Evolutionary conservation across 2,329 filamentous ascomycete species (phyloP).

Genomic region (Alternaria triticina): DNA sequence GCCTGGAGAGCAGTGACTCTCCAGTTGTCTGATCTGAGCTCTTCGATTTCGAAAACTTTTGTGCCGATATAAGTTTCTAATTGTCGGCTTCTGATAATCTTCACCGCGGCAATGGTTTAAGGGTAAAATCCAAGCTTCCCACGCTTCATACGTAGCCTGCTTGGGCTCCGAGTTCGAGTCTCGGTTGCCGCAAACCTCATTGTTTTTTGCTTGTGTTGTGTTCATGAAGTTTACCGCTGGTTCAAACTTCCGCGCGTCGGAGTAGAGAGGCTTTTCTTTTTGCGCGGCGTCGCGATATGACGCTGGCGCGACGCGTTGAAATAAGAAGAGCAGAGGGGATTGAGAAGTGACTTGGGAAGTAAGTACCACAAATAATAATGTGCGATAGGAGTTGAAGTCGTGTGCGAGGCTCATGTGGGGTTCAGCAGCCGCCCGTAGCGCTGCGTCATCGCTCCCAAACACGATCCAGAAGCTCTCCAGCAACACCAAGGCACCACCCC

Average conservation of each 20-base stretch:
- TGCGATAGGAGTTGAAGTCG: neutral
- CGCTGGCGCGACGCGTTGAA: neutral
- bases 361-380: neutral
- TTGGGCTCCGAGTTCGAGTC: constrained; percentile 38
- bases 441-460: constrained; percentile 25
- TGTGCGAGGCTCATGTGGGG: constrained; percentile 7
- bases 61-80: no score
- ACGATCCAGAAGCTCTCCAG: constrained; percentile 1
- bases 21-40: no score
- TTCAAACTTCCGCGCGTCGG: neutral
- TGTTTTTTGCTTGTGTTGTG: neutral
- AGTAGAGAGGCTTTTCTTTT: neutral
- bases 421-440: constrained; percentile 17
- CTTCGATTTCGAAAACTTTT: no score
- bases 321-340: neutral
- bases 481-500: neutral
- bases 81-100: no score
- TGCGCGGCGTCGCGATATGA: neutral
- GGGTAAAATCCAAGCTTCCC: constrained; percentile 43
- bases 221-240: neutral
- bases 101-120: constrained; percentile 34
- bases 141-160: constrained; percentile 21
- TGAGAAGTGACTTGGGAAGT: neutral
- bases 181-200: constrained; percentile 23
- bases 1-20: no score